Evolutionary conservation across 2,329 filamentous ascomycete species (phyloP).

Genomic region (Exophiala viscosa): DNA sequence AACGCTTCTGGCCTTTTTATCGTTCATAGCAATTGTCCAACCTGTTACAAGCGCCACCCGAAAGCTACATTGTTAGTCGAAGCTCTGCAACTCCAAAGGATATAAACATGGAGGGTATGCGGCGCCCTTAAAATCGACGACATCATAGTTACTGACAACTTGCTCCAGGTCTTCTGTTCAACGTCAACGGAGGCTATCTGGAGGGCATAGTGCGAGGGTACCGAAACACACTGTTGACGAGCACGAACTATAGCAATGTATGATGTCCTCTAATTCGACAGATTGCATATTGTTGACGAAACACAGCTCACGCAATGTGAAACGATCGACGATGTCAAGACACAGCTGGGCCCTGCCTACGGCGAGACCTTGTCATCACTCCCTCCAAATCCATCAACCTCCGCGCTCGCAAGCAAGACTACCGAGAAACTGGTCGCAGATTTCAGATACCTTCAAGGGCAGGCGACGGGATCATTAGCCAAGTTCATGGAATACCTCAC

Average conservation of each 20-base stretch:
- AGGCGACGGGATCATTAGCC: conserved; percentile 83
- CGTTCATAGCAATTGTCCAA: not conserved
- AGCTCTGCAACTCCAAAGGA: no score
- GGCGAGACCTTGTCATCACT: conserved; percentile 93
- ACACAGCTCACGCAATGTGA: conserved; percentile 40
- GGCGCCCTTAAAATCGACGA: not conserved
- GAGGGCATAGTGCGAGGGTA: conserved; percentile 97
- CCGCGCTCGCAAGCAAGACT: conserved; percentile 86
- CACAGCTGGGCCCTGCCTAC: conserved; percentile 93
- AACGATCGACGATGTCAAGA: conserved; percentile 69
- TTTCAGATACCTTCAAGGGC: conserved; percentile 92
- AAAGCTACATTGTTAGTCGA: no score
- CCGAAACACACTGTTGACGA: conserved; percentile 85
- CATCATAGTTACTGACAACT: conserved; percentile 6
- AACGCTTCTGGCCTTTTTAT: not conserved
- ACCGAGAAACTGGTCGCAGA: conserved; percentile 98
- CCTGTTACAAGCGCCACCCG: no score
- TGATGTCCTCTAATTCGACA: not conserved
- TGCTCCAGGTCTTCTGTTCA: conserved; percentile 72
- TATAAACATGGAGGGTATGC: conserved; percentile 25
- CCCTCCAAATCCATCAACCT: conserved; percentile 94
- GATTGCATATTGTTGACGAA: conserved; percentile 4
- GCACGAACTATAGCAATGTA: conserved; percentile 75
- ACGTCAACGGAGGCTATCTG: conserved; percentile 89
- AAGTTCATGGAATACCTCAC: conserved; percentile 98